Evolutionary conservation across 2,329 filamentous ascomycete species (phyloP).

Genomic region (Paecilomyces fulvus): DNA sequence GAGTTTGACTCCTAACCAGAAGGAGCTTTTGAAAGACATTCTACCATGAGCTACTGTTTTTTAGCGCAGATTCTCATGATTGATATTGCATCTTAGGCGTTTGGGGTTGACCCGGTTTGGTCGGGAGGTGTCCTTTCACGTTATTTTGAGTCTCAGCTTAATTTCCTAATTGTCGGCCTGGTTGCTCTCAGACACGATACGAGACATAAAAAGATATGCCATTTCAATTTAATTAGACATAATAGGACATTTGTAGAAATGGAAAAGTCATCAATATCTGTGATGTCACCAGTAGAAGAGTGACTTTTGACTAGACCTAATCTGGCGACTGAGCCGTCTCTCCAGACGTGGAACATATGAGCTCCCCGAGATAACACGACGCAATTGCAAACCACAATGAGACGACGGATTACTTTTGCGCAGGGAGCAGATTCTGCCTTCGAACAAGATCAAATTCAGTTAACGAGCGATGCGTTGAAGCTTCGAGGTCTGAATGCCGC

Average conservation of each 20-base stretch:
- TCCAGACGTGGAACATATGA: background rate
- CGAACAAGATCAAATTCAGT: conserved; percentile 53
- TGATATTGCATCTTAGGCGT: background rate
- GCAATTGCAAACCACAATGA: conserved; percentile 23
- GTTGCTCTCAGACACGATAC: background rate
- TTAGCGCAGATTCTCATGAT: background rate
- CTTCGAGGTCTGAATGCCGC: conserved; percentile 57
- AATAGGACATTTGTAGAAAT: background rate
- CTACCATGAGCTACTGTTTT: conserved; percentile 39
- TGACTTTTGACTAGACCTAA: background rate
- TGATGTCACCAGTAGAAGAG: background rate
- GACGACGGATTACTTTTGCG: conserved; percentile 60
- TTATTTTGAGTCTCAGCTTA: background rate
- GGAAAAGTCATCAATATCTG: background rate
- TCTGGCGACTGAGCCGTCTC: background rate
- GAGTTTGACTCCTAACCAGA: conserved; percentile 66
- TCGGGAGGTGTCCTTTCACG: background rate
- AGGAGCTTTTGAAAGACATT: conserved; percentile 70
- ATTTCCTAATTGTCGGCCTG: background rate
- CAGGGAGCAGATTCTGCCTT: conserved; percentile 56
- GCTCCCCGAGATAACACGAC: background rate
- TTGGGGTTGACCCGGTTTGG: background rate
- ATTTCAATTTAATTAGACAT: background rate
- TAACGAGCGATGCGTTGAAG: conserved; percentile 47
- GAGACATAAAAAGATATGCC: background rate